Evolutionary conservation across 306 rosid genomes (phyloP).

Genomic region (Abrus pulchellus): DNA sequence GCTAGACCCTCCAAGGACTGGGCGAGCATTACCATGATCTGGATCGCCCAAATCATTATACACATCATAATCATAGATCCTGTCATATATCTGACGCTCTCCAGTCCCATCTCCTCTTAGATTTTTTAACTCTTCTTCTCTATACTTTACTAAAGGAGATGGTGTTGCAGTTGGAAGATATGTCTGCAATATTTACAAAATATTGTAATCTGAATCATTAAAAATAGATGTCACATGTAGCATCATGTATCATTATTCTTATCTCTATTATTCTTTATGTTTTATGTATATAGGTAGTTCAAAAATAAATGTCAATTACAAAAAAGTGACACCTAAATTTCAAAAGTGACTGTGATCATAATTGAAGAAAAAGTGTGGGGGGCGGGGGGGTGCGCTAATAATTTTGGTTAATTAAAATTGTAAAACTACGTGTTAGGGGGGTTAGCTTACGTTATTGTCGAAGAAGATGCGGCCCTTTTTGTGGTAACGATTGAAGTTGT

Average conservation of each 20-base stretch:
- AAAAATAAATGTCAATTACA: too few relatives aligned
- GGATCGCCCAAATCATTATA: conserved; percentile 57
- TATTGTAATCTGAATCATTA: too few relatives aligned
- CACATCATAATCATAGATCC: conserved; percentile 48
- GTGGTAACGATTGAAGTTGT: conserved; percentile 54
- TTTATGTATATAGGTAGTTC: too few relatives aligned
- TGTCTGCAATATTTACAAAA: conserved; percentile 4
- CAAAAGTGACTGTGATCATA: too few relatives aligned
- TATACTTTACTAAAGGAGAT: conserved; percentile 26
- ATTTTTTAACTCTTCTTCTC: conserved; percentile 42
- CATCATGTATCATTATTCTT: too few relatives aligned
- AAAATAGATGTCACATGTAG: too few relatives aligned
- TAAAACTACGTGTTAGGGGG: neutral
- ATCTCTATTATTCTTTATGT: too few relatives aligned
- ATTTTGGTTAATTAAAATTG: neutral
- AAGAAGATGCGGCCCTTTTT: conserved; percentile 71
- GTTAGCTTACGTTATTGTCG: conserved; percentile 59
- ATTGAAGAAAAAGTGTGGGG: too few relatives aligned
- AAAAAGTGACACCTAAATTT: too few relatives aligned
- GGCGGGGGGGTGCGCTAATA: too few relatives aligned
- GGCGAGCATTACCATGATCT: conserved; percentile 62
- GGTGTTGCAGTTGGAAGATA: conserved; percentile 49
- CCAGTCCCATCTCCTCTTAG: conserved; percentile 54
- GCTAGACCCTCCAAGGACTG: conserved; percentile 74
- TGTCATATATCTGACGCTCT: conserved; percentile 29